Base-by-base conservation (phyloP, 805 yeast species). In the Pichia rugopelliculosa region DNA sequence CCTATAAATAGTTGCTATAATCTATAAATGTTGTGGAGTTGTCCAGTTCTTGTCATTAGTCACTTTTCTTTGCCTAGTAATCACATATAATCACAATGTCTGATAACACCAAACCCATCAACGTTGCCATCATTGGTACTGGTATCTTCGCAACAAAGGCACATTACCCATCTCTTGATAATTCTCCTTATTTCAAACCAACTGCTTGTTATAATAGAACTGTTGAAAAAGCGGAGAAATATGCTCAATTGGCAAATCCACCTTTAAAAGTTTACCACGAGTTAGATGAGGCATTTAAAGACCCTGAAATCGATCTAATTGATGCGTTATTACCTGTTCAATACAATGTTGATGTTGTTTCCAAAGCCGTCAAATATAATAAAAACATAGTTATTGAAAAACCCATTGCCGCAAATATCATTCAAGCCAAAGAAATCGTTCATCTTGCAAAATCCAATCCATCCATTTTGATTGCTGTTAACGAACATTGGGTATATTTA, bases 301-400 rank as follows among this genome's bases (percentile, higher is more conserved):
- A 85, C 60, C 71, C 79, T n/a, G 64, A 75, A 0, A 77, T 89
- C 39, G 93, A 86, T 51, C 75, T 82, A 26, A 75, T 91, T 25
- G 97, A 91, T 61, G 95, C 88, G 3, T 72, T 90, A 52, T 75
- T 91, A 45, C 98, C 98, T n/a, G 96, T 82, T 1, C 91, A 88
- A 63, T 76, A 67, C 70, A 91, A 88, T 64, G 69, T 80, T 41
- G 79, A 72, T 36, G 81, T 81, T 3, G 83, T 89, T 30, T 73
- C 79, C 58, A 73, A 76, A 55, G 95, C 95, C 2, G 70, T 87
- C 46, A 74, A 76, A 42, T 75, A 84, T 56, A 78, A 80, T 44
- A 91, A 90, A 68, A 93, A 96, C 49, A 72, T 90, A 41, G 72
- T 79, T 36, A 66, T 91, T 59, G 98, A 91, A 65, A 91, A 91